Base-by-base conservation (phyloP, 73 alveolate genomes). In the Stentor coeruleus region DNA sequence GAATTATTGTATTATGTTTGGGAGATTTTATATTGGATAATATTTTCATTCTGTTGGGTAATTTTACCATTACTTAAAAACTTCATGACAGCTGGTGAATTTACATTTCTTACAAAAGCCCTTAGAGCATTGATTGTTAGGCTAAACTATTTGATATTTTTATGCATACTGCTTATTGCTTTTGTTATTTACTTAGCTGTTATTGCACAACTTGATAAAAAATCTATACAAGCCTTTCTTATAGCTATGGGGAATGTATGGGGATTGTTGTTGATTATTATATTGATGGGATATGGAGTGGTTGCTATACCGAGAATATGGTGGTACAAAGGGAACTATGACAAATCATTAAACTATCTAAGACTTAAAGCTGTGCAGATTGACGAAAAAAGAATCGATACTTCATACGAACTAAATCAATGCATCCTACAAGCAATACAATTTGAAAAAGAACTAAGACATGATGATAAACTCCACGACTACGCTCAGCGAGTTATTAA, bases 231-330 rank as follows among this genome's bases (percentile, higher is more conserved):
- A 0, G 83, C 83, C 15, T 20, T 75, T 75, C 31, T 75, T 20
- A 37, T 38, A 35, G 83, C 83, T 6, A 26, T 75, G 83, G 28
- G 74, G 20, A 75, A 75, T 33, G 6, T 75, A 1, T 75, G 83
- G 83, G 77, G 77, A 37, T 38, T 75, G 38, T 39, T 40, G n/a
- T 6, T 75, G 0, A 75, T 75, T 38, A 75, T 75, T 20, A 35
- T 75, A 1, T 38, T 75, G 84, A 15, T 75, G 77, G 83, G 83
- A 0, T 75, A 75, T 38, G 83, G 83, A 15, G 59, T 75, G 0
- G 83, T 75, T n/a, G 77, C 26, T 20, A 75, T 75, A n/a, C 83
- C 83, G 38, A 75, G 58, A 40, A 75, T 28, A 75, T 75, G n/a
- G n/a, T 75, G 83, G 72, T 26, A 40, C 26, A 20, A 37, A 26